phyloP scores from a whole-genome alignment of 2,329 filamentous ascomycete species.

The Lachnum nothofagi region DNA sequence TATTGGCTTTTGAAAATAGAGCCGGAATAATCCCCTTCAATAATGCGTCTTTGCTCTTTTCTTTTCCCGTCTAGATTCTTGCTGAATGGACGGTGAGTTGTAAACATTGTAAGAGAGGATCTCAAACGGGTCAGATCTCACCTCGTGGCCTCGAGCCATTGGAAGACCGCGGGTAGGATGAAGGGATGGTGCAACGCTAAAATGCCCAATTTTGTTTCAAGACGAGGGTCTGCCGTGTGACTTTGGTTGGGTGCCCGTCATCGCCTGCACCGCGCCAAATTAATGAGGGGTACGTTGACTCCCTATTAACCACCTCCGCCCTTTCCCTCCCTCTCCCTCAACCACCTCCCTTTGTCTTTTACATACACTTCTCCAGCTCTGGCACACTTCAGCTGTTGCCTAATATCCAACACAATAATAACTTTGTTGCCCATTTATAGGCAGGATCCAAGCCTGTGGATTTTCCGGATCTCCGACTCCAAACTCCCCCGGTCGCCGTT shows the following conservation, averaged over 20 bases:
- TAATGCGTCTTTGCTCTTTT: neutral
- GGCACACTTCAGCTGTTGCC: neutral
- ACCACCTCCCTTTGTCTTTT: neutral
- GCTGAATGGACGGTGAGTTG: constrained; percentile 18
- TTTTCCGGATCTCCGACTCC: constrained; percentile 2
- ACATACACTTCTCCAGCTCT: neutral
- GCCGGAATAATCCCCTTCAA: too few species aligned
- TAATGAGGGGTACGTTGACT: constrained; percentile 11
- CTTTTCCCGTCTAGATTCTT: neutral
- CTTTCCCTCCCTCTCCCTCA: constrained; percentile 1
- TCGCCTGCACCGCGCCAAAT: constrained; percentile 10
- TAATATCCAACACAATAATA: neutral
- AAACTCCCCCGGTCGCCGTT: constrained; percentile 12
- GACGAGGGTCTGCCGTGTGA: neutral
- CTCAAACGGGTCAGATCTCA: constrained; percentile 19
- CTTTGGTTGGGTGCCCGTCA: constrained; percentile 11
- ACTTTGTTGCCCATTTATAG: neutral
- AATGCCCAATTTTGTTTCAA: constrained; percentile 15
- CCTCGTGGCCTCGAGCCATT: constrained; percentile 28
- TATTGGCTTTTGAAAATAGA: neutral
- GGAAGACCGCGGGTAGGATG: constrained; percentile 10
- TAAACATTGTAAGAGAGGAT: neutral
- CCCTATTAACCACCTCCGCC: constrained; percentile 12
- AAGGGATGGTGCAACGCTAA: constrained; percentile 22
- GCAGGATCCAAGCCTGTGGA: neutral